Evolutionary conservation across 306 rosid genomes (phyloP).

Genomic region (Sesbania bispinosa): DNA sequence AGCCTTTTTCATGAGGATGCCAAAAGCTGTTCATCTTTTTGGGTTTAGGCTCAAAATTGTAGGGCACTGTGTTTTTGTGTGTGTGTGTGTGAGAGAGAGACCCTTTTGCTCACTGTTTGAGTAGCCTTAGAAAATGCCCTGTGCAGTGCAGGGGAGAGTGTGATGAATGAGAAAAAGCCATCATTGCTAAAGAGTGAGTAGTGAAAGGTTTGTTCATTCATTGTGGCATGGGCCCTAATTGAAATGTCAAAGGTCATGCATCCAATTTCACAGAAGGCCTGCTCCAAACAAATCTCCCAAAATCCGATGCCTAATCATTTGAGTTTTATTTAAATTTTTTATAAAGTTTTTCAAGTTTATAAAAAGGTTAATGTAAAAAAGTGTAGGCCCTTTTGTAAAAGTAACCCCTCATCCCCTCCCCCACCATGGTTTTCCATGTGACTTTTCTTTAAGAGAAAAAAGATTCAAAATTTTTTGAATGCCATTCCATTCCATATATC

Average conservation of each 20-base stretch:
- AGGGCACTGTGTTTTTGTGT: slow-evolving; percentile 33
- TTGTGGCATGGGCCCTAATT: slow-evolving; percentile 59
- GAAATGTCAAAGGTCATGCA: slow-evolving; percentile 41
- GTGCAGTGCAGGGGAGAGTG: background rate
- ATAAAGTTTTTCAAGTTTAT: slow-evolving; percentile 20
- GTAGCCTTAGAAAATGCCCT: slow-evolving; percentile 32
- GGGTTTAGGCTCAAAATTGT: slow-evolving; percentile 49
- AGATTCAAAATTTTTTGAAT: slow-evolving; percentile 32
- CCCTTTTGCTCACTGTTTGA: slow-evolving; percentile 34
- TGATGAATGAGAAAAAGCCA: slow-evolving; percentile 29
- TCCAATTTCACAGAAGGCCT: slow-evolving; percentile 27
- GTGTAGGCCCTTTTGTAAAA: slow-evolving; percentile 30
- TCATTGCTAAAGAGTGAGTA: slow-evolving; percentile 57
- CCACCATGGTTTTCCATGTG: slow-evolving; percentile 27
- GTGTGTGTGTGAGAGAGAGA: background rate
- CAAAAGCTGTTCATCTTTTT: slow-evolving; percentile 46
- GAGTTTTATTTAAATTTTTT: slow-evolving; percentile 20
- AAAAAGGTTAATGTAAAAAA: slow-evolving; percentile 19
- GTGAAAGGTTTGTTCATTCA: slow-evolving; percentile 48
- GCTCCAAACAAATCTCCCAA: slow-evolving; percentile 56
- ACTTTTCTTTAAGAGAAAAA: slow-evolving; percentile 26
- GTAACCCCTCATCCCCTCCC: too few species aligned
- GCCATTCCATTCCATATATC: slow-evolving; percentile 13
- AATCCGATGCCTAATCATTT: slow-evolving; percentile 64
- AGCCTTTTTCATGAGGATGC: slow-evolving; percentile 43